Percentiles rank a stretch among this genome's conserved stretches.
Conservation (phyloP, 2,329 filamentous ascomycete genomes). For the Monosporascus sp. region DNA sequence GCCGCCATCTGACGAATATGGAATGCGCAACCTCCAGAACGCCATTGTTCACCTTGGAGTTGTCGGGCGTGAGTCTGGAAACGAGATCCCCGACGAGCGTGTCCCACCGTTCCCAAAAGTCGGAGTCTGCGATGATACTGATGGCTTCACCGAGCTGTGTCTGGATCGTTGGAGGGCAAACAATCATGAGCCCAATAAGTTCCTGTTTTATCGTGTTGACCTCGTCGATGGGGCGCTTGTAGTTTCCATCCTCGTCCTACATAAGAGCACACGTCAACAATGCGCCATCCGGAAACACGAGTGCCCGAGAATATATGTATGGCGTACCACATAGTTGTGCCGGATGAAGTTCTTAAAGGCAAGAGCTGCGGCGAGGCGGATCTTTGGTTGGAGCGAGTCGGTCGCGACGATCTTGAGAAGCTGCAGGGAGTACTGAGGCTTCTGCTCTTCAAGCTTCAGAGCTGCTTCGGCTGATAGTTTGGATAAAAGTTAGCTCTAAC, state of each 20-base stretch:
- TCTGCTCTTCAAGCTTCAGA: conserved; percentile 72
- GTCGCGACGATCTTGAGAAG: conserved; percentile 88
- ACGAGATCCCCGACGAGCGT: conserved; percentile 94
- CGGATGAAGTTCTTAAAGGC: conserved; percentile 99
- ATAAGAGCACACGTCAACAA: not conserved
- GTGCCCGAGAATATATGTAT: no score
- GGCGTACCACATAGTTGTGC: conserved; percentile 75
- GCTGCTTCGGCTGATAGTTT: conserved; percentile 66
- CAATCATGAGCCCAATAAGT: conserved; percentile 94
- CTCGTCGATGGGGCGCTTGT: conserved; percentile 79
- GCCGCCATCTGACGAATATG: conserved; percentile 94
- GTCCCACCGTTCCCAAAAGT: conserved; percentile 95
- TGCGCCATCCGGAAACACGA: no score
- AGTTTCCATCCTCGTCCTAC: conserved; percentile 84
- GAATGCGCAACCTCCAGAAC: conserved; percentile 97
- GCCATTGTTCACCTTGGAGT: conserved; percentile 83
- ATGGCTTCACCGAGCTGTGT: conserved; percentile 94
- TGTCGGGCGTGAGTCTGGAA: conserved; percentile 73
- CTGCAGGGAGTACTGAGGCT: conserved; percentile 80
- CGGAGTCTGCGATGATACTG: conserved; percentile 94
- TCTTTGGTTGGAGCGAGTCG: conserved; percentile 65
- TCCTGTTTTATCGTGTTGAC: conserved; percentile 89
- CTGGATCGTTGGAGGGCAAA: conserved; percentile 80
- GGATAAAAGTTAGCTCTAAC: conserved; percentile 8
- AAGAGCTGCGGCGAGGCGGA: conserved; percentile 79